Conservation (phyloP, 2,329 filamentous ascomycete genomes). For the Metarhizium rileyi region DNA sequence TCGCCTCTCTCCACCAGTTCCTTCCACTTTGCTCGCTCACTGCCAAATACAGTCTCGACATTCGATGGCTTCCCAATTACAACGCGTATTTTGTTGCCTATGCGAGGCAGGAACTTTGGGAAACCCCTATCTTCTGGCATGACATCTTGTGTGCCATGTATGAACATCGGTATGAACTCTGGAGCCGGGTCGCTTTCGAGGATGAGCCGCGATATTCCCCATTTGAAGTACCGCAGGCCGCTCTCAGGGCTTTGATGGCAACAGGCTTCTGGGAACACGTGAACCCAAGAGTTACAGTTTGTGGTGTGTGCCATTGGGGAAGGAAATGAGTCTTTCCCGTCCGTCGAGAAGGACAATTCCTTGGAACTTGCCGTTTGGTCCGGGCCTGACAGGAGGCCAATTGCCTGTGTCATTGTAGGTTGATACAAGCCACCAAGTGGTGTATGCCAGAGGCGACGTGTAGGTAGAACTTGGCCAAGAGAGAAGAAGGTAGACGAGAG, state of each 20-base stretch:
- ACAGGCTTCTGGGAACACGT: constrained; percentile 92
- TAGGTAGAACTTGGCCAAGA: constrained; percentile 82
- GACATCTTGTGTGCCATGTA: constrained; percentile 77
- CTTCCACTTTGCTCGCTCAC: constrained; percentile 66
- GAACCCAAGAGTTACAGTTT: constrained; percentile 74
- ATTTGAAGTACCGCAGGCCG: constrained; percentile 94
- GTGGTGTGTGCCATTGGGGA: constrained; percentile 62
- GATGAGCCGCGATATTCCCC: constrained; percentile 86
- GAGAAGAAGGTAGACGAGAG: constrained; percentile 70
- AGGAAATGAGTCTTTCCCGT: constrained; percentile 53
- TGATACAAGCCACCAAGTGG: constrained; percentile 78
- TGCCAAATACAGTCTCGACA: constrained; percentile 64
- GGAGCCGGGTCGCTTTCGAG: constrained; percentile 82
- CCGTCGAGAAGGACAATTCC: constrained; percentile 51
- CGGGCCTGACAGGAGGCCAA: constrained; percentile 64
- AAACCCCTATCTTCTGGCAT: constrained; percentile 79
- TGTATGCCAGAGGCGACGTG: constrained; percentile 72
- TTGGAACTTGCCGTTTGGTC: constrained; percentile 38
- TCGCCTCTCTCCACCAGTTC: constrained; percentile 46
- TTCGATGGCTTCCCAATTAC: constrained; percentile 74
- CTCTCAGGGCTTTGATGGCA: constrained; percentile 77
- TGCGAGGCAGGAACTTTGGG: constrained; percentile 71
- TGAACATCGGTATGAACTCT: constrained; percentile 86
- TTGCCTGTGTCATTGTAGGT: constrained; percentile 75
- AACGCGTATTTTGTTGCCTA: constrained; percentile 59